A percentile compares a stretch with the other conserved stretches of the same genome.
Conservation (phyloP, 2,329 filamentous ascomycete species). For the Paecilomyces dactylethromorphus region DNA sequence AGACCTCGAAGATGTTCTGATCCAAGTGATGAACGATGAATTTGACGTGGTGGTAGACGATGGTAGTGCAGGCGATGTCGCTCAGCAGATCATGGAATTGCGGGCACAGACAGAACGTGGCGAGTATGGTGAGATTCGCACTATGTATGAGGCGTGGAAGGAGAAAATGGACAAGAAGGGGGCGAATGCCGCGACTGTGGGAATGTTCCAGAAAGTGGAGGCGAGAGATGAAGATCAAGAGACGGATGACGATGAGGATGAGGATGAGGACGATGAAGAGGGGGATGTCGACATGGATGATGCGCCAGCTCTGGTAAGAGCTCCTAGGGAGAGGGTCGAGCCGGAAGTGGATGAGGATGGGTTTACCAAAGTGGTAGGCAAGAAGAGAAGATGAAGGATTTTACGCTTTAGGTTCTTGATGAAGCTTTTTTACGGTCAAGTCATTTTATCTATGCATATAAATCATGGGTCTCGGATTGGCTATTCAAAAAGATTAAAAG, state of each 20-base stretch:
- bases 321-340: constrained; percentile 56
- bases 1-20: constrained; percentile 75
- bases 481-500: background rate
- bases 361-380: constrained; percentile 68
- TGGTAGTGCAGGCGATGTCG: constrained; percentile 70
- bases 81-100: constrained; percentile 63
- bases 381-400: constrained; percentile 49
- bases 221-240: constrained; percentile 47
- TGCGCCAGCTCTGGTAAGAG: constrained; percentile 55
- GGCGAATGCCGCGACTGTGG: constrained; percentile 20
- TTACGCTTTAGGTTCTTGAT: background rate
- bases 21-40: constrained; percentile 92
- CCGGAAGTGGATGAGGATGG: constrained; percentile 76
- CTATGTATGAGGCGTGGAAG: constrained; percentile 47
- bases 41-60: constrained; percentile 93
- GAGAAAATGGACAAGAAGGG: constrained; percentile 30
- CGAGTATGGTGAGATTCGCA: constrained; percentile 58
- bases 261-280: constrained; percentile 48
- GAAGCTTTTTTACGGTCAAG: background rate
- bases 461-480: background rate
- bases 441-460: background rate
- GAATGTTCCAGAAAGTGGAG: constrained; percentile 31
- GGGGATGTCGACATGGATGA: constrained; percentile 63
- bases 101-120: constrained; percentile 59
- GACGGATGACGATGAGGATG: constrained; percentile 51